Evolutionary conservation across 2,329 filamentous ascomycete genomes (phyloP), one percentile per base, ranked within the genome.

Genomic region (Truncatella angustata): DNA sequence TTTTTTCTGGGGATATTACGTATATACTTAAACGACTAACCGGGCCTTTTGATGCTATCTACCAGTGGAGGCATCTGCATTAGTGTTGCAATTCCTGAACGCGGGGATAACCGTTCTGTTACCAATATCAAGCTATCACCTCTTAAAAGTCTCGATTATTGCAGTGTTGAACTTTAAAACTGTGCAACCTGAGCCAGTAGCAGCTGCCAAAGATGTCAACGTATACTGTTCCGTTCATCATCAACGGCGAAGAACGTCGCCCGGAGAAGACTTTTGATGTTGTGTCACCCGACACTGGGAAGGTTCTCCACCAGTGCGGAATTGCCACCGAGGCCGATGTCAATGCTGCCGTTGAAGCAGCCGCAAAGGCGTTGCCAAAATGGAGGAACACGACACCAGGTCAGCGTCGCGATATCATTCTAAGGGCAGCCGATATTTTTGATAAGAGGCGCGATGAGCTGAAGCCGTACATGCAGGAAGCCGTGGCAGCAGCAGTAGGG

Each of bases 381-480:
- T 91, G 87, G 87, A 74, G 78, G 26, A 76, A 78, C 57, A 79
- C 78, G 4, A 84, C 81, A 53, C 78, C 81, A 0, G 62, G 73
- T 6, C 65, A 75, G 9, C 82, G 85, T 43, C 79, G 84, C 51
- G 76, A 81, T 55, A 82, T 90, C 56, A 72, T 90, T 49, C 70
- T 84, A 43, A 81, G 78, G 61, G 80, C 85, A 0, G 82, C 84
- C 2, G 78, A 82, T 34, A 72, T 88, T 23, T 68, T 87, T 40
- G 71, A 77, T 20, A 67, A 69, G 16, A 76, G 81, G 5, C 70
- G 71, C 14, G 76, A 77, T 7, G 84, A 87, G 63, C 62, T 85
- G 26, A 72, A 70, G 14, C 64, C 72, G 32, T 82, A 82, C 63
- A 81, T 84, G 73, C 70, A 72, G 28, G 57, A 64, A 2, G 72